Base-by-base conservation (phyloP, 495 filamentous ascomycete genomes). In the Talaromyces trachyspermus region DNA sequence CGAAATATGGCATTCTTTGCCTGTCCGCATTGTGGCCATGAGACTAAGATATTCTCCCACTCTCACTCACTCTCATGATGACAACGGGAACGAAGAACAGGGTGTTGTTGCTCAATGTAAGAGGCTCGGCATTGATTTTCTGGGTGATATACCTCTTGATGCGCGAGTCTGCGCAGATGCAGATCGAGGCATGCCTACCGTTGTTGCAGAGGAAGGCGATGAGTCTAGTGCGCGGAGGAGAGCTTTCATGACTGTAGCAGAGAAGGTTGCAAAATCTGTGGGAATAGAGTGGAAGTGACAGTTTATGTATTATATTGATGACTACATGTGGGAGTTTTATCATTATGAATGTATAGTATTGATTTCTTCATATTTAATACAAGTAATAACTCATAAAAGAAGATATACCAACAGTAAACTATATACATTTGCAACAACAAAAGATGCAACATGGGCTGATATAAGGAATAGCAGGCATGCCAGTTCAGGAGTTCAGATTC, bases 1-100 rank as follows among this genome's bases (percentile, higher is more conserved):
- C 84, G 91, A 58, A 99, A 99, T 54, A 99, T 99, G 92, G 84
- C 81, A 2, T 73, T 84, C 19, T 96, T 95, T 54, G 71, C 65
- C 1, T 97, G 92, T 54, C 88, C 90, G 0, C 69, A 81, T 42
- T 98, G 92, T 51, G 69, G 73, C 4, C 71, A 76, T 4, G 69
- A 78, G 32, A 90, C 87, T n/a, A 75, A 78, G 30, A 85, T 98
- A 17, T 97, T 97, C 61, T 70, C 71, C 2, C 69, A 76, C 47
- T 25, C 38, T 3, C 66, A 66, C 2, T 58, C 66, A 66, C 2
- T 58, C 62, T 5, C 36, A 54, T 43, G 45, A 18, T 4, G n/a
- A 40, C 1, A 51, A 52, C 33, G 66, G 60, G 0, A 58, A 54
- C 9, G 75, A 77, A 33, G 69, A 67, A 3, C 71, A 74, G 19